A percentile compares a stretch with the other conserved stretches of the same genome.
phyloP scores from a whole-genome alignment of 495 filamentous ascomycete species.

The Sphaerosporella brunnea region DNA sequence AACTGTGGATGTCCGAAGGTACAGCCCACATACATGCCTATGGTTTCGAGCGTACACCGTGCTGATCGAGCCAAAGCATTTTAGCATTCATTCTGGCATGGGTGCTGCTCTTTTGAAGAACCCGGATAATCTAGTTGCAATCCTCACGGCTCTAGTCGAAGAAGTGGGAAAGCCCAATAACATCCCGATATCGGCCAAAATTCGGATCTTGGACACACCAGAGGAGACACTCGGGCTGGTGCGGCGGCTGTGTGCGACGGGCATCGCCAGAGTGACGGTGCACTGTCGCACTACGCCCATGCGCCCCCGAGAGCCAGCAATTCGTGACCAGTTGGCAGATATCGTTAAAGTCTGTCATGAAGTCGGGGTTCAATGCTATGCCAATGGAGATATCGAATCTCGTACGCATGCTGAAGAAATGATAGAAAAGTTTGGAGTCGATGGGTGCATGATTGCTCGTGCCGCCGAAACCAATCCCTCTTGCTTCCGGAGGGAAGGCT shows the following conservation, averaged over 20 bases:
- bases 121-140: constrained; percentile 64
- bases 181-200: constrained; percentile 91
- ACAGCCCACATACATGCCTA: not conserved
- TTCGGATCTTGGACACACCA: constrained; percentile 63
- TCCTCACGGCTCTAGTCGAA: constrained; percentile 61
- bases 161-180: constrained; percentile 57
- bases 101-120: constrained; percentile 72
- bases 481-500: constrained; percentile 48
- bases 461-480: constrained; percentile 76
- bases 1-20: constrained; percentile 88
- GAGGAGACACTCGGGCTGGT: constrained; percentile 59
- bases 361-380: constrained; percentile 70
- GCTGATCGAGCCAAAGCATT: constrained; percentile 35
- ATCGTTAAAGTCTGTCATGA: constrained; percentile 57
- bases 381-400: constrained; percentile 79
- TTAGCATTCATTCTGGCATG: constrained; percentile 82
- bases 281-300: constrained; percentile 94
- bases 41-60: not conserved
- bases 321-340: constrained; percentile 70
- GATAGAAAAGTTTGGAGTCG: constrained; percentile 56
- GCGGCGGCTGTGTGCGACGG: constrained; percentile 53
- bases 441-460: constrained; percentile 94
- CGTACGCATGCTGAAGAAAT: constrained; percentile 49
- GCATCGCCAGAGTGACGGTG: constrained; percentile 78
- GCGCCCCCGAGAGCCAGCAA: constrained; percentile 73